Conservation (phyloP, 495 filamentous ascomycete species). For the Pyrenula massariospora region DNA sequence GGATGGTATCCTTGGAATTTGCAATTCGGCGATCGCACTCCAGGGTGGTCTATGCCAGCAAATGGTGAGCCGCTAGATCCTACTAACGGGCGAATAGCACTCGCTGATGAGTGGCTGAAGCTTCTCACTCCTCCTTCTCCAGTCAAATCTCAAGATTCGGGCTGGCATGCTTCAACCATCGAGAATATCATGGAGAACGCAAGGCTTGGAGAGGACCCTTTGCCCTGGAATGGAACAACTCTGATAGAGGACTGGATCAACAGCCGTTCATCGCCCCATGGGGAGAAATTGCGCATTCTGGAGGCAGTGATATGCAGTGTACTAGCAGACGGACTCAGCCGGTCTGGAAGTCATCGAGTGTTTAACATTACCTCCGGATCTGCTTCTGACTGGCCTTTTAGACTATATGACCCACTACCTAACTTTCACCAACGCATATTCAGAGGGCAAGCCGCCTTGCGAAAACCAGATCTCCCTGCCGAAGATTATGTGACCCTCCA, state of each 20-base stretch:
- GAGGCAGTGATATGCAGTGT: constrained; percentile 7
- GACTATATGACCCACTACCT: constrained; percentile 1
- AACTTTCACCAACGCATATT: constrained; percentile 2
- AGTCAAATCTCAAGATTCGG: neutral
- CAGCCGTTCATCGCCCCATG: neutral
- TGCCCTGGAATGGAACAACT: neutral
- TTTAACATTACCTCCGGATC: constrained; percentile 5
- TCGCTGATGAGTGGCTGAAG: constrained; percentile 5
- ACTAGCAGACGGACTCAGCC: constrained; percentile 7
- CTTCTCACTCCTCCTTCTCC: constrained; percentile 6
- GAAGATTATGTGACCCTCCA: neutral
- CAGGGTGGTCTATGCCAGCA: neutral
- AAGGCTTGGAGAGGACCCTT: neutral
- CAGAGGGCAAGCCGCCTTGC: neutral
- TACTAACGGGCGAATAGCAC: constrained; percentile 3
- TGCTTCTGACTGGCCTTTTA: constrained; percentile 2
- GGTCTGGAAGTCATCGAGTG: constrained; percentile 3
- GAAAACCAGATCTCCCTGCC: constrained; percentile 1
- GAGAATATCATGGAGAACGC: constrained; percentile 7
- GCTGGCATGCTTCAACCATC: constrained; percentile 7
- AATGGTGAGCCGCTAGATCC: no score
- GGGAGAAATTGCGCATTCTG: constrained; percentile 1
- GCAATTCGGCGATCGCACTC: constrained; percentile 5
- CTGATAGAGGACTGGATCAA: neutral
- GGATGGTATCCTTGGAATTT: constrained; percentile 2